Conservation (phyloP, 2,329 filamentous ascomycete genomes). For the Nemania sp. region DNA sequence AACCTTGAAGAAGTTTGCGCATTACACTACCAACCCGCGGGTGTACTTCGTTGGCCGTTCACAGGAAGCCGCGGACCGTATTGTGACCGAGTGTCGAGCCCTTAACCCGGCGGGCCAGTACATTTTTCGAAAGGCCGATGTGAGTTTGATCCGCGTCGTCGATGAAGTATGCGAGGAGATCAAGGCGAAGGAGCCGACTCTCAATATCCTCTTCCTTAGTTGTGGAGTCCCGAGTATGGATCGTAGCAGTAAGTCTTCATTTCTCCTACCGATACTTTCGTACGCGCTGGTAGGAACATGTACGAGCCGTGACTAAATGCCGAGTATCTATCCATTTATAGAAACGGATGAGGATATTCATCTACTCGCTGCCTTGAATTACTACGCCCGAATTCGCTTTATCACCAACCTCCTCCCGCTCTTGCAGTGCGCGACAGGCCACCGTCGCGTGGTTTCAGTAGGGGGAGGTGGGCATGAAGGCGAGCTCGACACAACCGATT, state of each 20-base stretch:
- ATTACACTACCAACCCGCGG: slow-evolving; percentile 54
- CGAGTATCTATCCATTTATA: neutral
- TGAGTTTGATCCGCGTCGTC: slow-evolving; percentile 30
- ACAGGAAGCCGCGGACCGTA: slow-evolving; percentile 54
- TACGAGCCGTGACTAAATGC: neutral
- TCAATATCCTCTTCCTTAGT: slow-evolving; percentile 37
- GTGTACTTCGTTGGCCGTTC: slow-evolving; percentile 64
- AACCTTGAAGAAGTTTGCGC: slow-evolving; percentile 60
- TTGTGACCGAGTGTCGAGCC: slow-evolving; percentile 56
- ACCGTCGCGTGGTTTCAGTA: slow-evolving; percentile 33
- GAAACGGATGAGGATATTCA: slow-evolving; percentile 34
- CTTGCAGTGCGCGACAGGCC: slow-evolving; percentile 7
- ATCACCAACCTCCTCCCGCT: slow-evolving; percentile 33
- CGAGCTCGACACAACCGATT: slow-evolving; percentile 30
- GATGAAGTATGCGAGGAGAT: slow-evolving; percentile 36
- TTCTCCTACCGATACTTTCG: neutral
- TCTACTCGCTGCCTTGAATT: slow-evolving; percentile 33
- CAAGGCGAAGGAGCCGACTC: slow-evolving; percentile 25
- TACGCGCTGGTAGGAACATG: neutral
- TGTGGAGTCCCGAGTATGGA: slow-evolving; percentile 31
- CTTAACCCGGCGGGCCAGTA: slow-evolving; percentile 60
- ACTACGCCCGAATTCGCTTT: slow-evolving; percentile 35
- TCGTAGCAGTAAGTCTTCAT: slow-evolving; percentile 26
- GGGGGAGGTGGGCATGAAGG: slow-evolving; percentile 28
- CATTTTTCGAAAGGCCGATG: slow-evolving; percentile 55